Evolutionary conservation across 176 grass and related monocot species (phyloP), one percentile per base, ranked within the genome.

Genomic region (Tillandsia leiboldiana): DNA sequence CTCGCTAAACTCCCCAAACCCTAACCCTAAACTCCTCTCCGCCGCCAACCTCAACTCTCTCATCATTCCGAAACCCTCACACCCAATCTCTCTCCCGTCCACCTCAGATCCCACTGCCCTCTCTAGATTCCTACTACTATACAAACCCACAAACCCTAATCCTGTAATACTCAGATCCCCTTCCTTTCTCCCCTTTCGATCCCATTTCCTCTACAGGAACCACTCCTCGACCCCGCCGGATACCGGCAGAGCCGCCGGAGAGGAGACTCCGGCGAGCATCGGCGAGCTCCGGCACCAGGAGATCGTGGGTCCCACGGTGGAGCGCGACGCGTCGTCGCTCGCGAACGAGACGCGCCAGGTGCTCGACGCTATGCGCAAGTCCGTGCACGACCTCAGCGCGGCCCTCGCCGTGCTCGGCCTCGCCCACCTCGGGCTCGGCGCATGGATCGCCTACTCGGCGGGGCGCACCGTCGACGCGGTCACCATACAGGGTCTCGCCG

Each of bases 271-370:
- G 2, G 20, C 75, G 8, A 23, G 56, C 15, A 10, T 3, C 10
- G 56, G 10, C 15, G 75, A 63, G 47, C 83, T 99, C 76, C 73
- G 64, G 74, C 89, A 99, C 70, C 89, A 99, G 70, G 94, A 99
- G 80, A 99, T 99, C 49, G 84, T 89, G 76, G 94, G 87, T 2
- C 94, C 94, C 17, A 99, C 94, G 62, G 89, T 99, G 51, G 94
- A 88, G 72, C 84, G 89, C 58, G 89, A 99, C 80, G 70, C 72
- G 29, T 99, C 94, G 49, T 69, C 80, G 12, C 84, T 99, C 4
- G 94, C 89, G 8, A 86, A 88, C 66, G 94, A 99, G 84, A 82
- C 87, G 58, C 82, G 89, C 18, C 68, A 84, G 74, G 82, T 86
- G 79, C 77, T 99, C 63, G 80, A 93, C 63, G 65, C 54, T 66